Evolutionary conservation across 2,329 filamentous ascomycete species (phyloP), one percentile per base, ranked within the genome.

Genomic region (Aspergillus vadensis): DNA sequence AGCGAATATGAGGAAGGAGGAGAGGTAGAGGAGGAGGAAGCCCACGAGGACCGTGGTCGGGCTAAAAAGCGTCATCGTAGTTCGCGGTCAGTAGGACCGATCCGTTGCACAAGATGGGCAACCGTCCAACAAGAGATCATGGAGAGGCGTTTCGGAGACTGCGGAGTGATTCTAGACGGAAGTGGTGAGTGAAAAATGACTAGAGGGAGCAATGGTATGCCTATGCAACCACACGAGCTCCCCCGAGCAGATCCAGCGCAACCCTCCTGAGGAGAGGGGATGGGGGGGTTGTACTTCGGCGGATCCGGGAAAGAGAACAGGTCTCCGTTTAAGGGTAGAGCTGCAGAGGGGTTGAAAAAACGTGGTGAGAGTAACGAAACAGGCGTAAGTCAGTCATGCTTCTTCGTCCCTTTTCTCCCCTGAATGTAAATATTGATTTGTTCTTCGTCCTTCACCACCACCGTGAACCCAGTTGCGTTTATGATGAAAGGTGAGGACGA

Each of bases 1-100:
- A 71, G 95, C 95, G 76, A 99, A 97, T 61, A 97, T 77, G 62
- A 99, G 88, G 74, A 99, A 99, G 63, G 94, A 92, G 63, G 88
- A 90, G 48, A 99, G 85, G 80, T 98, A 99, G 63, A 91, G 81
- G 65, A 98, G 85, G 69, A 98, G 87, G 74, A 93, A 71, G 69
- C 96, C 83, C 75, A 94, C 94, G 71, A 96, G 86, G 66, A 97
- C 80, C 75, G 97, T 97, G 68, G 94, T 91, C 69, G 89, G 89
- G 64, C 76, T 81, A 65, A 80, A 76, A 60, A 81, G 70, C 60
- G 78, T 76, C 80, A 82, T 82, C 64, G 68, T 75, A 65, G 58
- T 61, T 68, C 65, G 71, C 71, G 71, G 73, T 69, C 70, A 74
- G 70, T 67, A 61, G 60, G 53, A 63, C 72, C 68, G 72, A 72